Conservation (phyloP, 768 basidiomycete species). For the Arthromyces matolae region DNA sequence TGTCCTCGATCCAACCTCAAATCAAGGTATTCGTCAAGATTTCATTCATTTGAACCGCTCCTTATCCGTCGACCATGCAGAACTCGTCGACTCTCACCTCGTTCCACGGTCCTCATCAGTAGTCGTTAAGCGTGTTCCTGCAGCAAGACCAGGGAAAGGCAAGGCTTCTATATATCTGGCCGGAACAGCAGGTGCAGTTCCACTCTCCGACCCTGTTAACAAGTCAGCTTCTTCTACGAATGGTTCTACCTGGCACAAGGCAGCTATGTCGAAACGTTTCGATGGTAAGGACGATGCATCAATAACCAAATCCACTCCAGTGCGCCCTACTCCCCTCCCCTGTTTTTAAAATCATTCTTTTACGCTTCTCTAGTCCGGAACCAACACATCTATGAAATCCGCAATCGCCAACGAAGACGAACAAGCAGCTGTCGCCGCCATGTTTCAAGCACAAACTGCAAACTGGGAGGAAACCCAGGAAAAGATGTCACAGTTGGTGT, state of each 20-base stretch:
- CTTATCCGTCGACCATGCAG: conserved; percentile 34
- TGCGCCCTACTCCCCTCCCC: conserved; percentile 19
- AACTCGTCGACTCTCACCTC: conserved; percentile 88
- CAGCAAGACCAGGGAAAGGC: conserved; percentile 77
- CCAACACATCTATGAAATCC: conserved; percentile 30
- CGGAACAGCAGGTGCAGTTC: conserved; percentile 37
- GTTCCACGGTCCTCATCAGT: conserved; percentile 95
- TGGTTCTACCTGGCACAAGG: conserved; percentile 57
- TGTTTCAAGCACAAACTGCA: conserved; percentile 91
- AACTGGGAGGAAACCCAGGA: conserved; percentile 99
- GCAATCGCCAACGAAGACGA: conserved; percentile 70
- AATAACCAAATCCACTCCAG: conserved; percentile 31
- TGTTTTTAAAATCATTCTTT: conserved; percentile 5
- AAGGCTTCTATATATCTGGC: conserved; percentile 76
- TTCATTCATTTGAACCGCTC: background rate
- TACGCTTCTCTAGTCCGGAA: conserved; percentile 20
- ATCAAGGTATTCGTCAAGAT: conserved; percentile 74
- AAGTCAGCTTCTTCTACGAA: conserved; percentile 30
- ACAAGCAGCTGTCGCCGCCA: conserved; percentile 94
- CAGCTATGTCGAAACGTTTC: conserved; percentile 84
- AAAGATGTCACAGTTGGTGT: conserved; percentile 99
- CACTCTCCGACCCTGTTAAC: conserved; percentile 46
- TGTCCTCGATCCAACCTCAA: conserved; percentile 77
- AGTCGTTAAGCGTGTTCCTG: conserved; percentile 85
- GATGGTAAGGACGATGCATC: conserved; percentile 72